phyloP scores from a whole-genome alignment of 352 stramenopile species.

The Blastocystis sp. region DNA sequence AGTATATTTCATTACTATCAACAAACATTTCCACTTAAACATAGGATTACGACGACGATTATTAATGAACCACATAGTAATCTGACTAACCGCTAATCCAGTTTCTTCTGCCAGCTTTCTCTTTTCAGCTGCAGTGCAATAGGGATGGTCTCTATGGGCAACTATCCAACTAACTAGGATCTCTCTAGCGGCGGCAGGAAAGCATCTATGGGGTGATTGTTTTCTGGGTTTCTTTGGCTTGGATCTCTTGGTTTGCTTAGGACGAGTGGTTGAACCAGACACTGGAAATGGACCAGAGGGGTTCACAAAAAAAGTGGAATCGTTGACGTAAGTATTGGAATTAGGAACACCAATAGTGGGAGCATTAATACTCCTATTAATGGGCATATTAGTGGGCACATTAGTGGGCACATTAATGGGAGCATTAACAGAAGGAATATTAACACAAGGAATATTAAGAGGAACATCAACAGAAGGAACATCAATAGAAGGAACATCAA shows the following conservation, averaged over 20 bases:
- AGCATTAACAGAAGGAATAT: background rate
- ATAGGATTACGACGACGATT: background rate
- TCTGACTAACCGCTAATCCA: background rate
- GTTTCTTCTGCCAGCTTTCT: background rate
- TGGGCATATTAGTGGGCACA: background rate
- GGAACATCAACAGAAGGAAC: background rate
- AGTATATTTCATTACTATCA: too few species aligned
- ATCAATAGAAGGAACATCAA: background rate
- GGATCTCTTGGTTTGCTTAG: background rate
- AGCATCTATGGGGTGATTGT: background rate
- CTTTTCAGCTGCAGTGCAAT: background rate
- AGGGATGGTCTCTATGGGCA: background rate
- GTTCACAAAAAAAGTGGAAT: background rate
- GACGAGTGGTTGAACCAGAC: background rate
- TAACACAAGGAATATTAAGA: background rate
- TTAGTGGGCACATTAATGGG: background rate
- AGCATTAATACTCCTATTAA: background rate
- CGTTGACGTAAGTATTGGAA: background rate
- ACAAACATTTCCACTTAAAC: too few species aligned
- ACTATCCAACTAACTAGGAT: background rate
- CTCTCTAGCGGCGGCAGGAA: background rate
- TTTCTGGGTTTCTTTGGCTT: background rate
- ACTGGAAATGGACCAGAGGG: background rate
- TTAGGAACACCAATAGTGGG: background rate
- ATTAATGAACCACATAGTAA: slow-evolving; percentile 17